A percentile compares a stretch with the other conserved stretches of the same genome.
Evolutionary conservation across 176 grass and related monocot genomes (phyloP).

Genomic region (Oryza glaberrima): DNA sequence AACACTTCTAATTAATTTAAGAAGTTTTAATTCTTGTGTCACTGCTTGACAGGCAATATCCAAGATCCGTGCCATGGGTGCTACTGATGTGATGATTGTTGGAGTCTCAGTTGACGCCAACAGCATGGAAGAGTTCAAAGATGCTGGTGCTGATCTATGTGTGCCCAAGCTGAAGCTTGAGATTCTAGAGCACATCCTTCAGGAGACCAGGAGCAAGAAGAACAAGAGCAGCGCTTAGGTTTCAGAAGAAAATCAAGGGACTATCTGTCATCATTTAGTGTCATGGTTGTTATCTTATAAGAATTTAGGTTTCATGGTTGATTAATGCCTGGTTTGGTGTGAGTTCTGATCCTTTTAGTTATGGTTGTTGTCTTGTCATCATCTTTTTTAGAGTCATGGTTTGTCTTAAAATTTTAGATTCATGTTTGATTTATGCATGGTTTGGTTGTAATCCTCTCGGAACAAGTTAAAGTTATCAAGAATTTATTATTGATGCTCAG

Average conservation of each 20-base stretch:
- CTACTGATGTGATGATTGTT: slow-evolving; percentile 35
- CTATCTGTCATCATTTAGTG: no score
- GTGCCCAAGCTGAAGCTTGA: slow-evolving; percentile 17
- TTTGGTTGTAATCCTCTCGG: no score
- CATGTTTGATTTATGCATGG: not conserved
- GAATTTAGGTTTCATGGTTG: not conserved
- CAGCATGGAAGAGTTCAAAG: slow-evolving; percentile 2
- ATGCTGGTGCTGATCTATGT: slow-evolving; percentile 31
- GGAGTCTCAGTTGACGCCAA: slow-evolving; percentile 22
- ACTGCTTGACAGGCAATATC: not conserved
- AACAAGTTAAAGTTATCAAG: no score
- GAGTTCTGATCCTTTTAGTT: no score
- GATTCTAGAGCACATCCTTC: not conserved
- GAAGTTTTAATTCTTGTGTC: not conserved
- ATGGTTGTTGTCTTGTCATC: no score
- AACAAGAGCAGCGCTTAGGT: not conserved
- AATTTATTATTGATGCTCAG: not conserved
- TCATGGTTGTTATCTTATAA: no score
- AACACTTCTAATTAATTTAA: not conserved
- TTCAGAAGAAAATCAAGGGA: no score
- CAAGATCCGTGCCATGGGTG: slow-evolving; percentile 44
- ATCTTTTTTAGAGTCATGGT: no score
- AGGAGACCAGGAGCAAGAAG: slow-evolving; percentile 23
- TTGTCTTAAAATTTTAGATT: no score
- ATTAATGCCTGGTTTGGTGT: not conserved